Base-by-base conservation (phyloP, 1,284 basidiomycete genomes). In the Cryptococcus sp. region DNA sequence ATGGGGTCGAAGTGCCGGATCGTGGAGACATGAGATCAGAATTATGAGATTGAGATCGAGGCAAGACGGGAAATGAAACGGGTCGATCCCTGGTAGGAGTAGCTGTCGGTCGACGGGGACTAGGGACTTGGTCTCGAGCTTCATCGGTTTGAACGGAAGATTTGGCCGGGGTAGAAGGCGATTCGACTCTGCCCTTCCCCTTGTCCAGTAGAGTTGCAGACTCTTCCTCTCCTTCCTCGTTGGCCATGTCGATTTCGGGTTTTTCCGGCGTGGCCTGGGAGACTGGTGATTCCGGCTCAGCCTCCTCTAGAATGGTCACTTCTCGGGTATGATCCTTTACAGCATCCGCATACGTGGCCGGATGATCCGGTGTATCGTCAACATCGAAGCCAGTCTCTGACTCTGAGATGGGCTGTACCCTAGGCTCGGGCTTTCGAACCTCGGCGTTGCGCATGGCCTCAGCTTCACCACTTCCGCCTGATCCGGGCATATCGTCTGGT, bases 331-430 rank as follows among this genome's bases (percentile, higher is more conserved):
- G 2, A n/a, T 36, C 7, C 25, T 55, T 55, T 34, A 51, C 54
- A 14, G 46, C 45, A 18, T 48, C 52, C 1, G 59, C 59, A 39
- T 55, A 61, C 22, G 56, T 53, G 1, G 19, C 24, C 10, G 50
- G 44, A 16, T 47, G 39, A 11, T 56, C 53, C 21, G 48, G 19
- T 14, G 50, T 44, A 34, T 56, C 1, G 51, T 40, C 36, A 44
- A 23, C 13, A 50, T 45, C 7, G 46, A 43, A 39, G 16, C 46
- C 14, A 45, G 45, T n/a, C n/a, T 36, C 24, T 57, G n/a, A n/a
- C n/a, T n/a, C n/a, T n/a, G n/a, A n/a, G n/a, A n/a, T n/a, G n/a
- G n/a, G n/a, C n/a, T n/a, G n/a, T n/a, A n/a, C n/a, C n/a, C n/a
- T n/a, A n/a, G n/a, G n/a, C n/a, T n/a, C n/a, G n/a, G n/a, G n/a